These are phyloP conservation scores for Coemansia sp. DNA, from an alignment of 192 early-diverging fungal genomes.

Conservation along the genomic window DNA sequence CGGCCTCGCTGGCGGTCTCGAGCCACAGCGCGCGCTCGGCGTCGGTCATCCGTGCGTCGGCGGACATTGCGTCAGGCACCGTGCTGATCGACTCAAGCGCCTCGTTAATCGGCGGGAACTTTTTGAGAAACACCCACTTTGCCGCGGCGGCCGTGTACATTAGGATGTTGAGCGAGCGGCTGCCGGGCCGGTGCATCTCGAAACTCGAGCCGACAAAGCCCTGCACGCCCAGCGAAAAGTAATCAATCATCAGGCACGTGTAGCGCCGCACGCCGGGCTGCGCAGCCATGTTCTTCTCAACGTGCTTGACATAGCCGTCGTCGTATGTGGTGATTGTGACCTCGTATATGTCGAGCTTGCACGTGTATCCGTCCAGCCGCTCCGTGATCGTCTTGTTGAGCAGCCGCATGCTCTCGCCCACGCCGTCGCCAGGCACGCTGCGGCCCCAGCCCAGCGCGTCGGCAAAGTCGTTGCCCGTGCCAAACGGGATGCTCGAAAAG, in stretches of 20 bases:
- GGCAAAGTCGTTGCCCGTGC: slow-evolving; percentile 73
- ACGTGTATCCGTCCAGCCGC: slow-evolving; percentile 61
- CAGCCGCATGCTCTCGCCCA: slow-evolving; percentile 57
- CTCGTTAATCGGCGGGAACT: slow-evolving; percentile 62
- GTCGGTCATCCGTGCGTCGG: slow-evolving; percentile 41
- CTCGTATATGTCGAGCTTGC: slow-evolving; percentile 71
- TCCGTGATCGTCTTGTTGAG: slow-evolving; percentile 58
- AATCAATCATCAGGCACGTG: slow-evolving; percentile 66
- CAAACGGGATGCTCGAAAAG: slow-evolving; percentile 73
- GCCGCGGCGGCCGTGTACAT: slow-evolving; percentile 62
- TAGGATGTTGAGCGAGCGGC: slow-evolving; percentile 62
- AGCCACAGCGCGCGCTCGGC: slow-evolving; percentile 34
- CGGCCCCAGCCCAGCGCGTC: slow-evolving; percentile 78
- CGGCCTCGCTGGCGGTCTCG: slow-evolving; percentile 26
- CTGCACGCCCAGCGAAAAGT: slow-evolving; percentile 73
- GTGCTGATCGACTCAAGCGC: slow-evolving; percentile 59
- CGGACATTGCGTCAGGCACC: slow-evolving; percentile 49
- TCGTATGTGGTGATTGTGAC: slow-evolving; percentile 58
- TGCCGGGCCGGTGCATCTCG: slow-evolving; percentile 64
- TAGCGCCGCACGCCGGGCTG: slow-evolving; percentile 48
- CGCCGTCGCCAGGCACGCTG: slow-evolving; percentile 59
- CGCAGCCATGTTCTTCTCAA: slow-evolving; percentile 53
- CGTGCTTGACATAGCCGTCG: slow-evolving; percentile 62
- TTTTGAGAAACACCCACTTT: slow-evolving; percentile 62
- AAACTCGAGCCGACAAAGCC: slow-evolving; percentile 70